Percentiles rank a stretch among this genome's conserved stretches.
Evolutionary conservation across 1,139 yeast species (phyloP).

Genomic region (Hemisphaericaspora lyxosophila): DNA sequence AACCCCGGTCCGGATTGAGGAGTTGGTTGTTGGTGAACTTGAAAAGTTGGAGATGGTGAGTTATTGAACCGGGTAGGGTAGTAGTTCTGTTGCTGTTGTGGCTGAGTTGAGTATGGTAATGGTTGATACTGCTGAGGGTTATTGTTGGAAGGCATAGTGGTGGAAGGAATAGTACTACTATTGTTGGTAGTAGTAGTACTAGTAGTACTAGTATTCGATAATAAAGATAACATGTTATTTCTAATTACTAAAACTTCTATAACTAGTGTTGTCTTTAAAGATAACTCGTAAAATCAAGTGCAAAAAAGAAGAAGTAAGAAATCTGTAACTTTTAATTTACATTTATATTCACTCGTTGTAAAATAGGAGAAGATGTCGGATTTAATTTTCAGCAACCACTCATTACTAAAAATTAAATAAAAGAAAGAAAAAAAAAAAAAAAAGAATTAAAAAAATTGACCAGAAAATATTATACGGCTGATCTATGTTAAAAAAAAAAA

Average conservation of each 20-base stretch:
- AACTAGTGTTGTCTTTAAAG: no score
- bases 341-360: background rate
- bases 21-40: constrained; percentile 5
- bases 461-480: no score
- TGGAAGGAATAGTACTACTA: no score
- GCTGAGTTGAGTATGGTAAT: constrained; percentile 2
- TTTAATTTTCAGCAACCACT: no score
- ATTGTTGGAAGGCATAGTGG: no score
- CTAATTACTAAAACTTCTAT: no score
- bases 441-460: constrained; percentile 3
- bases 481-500: no score
- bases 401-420: no score
- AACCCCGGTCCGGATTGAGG: constrained; percentile 8
- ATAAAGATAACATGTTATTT: background rate
- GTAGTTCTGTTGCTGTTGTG: constrained; percentile 4
- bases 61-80: constrained; percentile 1
- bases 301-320: background rate
- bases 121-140: background rate
- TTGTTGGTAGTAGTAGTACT: background rate
- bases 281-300: no score
- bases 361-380: constrained; percentile 2
- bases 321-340: background rate
- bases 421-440: constrained; percentile 1
- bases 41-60: constrained; percentile 6
- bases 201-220: background rate